These are phyloP conservation scores for Pseudogymnoascus sp. DNA, from an alignment of 2,329 filamentous ascomycete genomes.

Conservation along the genomic window DNA sequence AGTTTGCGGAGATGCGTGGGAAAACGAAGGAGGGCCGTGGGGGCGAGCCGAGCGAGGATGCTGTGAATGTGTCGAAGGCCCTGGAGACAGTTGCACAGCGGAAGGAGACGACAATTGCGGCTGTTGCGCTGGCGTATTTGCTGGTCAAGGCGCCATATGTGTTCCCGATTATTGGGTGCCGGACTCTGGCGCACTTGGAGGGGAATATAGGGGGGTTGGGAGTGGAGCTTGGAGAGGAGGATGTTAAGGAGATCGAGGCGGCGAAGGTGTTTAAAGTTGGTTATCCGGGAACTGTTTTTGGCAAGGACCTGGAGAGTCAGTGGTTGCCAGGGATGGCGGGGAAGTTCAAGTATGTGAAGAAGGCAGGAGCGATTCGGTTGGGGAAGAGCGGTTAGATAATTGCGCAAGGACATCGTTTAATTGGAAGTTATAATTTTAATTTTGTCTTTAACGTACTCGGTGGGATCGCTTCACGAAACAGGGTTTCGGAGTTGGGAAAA, in stretches of 20 bases:
- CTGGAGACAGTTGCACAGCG: slow-evolving; percentile 44
- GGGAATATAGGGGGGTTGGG: slow-evolving; percentile 60
- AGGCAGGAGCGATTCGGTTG: slow-evolving; percentile 17
- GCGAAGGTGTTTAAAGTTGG: slow-evolving; percentile 54
- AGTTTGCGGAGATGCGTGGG: slow-evolving; percentile 33
- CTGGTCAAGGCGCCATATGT: slow-evolving; percentile 64
- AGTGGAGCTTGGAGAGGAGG: slow-evolving; percentile 48
- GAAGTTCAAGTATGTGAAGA: slow-evolving; percentile 41
- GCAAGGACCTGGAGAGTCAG: slow-evolving; percentile 28
- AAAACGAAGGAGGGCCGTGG: slow-evolving; percentile 21
- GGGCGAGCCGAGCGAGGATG: slow-evolving; percentile 36
- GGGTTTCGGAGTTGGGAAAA: no score
- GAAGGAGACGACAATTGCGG: slow-evolving; percentile 49
- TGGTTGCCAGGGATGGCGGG: slow-evolving; percentile 33
- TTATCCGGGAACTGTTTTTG: slow-evolving; percentile 57
- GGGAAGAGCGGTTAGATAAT: not conserved
- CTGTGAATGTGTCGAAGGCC: slow-evolving; percentile 43
- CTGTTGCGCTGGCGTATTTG: slow-evolving; percentile 63
- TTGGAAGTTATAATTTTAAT: no score
- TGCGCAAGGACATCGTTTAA: not conserved
- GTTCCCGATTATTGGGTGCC: slow-evolving; percentile 63
- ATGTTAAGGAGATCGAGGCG: slow-evolving; percentile 57
- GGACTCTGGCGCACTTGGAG: slow-evolving; percentile 60
- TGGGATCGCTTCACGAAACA: no score
- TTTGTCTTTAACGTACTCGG: no score